Percentiles rank a stretch among this genome's conserved stretches.
phyloP scores from a whole-genome alignment of 345 rosid species.

The Lepidium africanum region DNA sequence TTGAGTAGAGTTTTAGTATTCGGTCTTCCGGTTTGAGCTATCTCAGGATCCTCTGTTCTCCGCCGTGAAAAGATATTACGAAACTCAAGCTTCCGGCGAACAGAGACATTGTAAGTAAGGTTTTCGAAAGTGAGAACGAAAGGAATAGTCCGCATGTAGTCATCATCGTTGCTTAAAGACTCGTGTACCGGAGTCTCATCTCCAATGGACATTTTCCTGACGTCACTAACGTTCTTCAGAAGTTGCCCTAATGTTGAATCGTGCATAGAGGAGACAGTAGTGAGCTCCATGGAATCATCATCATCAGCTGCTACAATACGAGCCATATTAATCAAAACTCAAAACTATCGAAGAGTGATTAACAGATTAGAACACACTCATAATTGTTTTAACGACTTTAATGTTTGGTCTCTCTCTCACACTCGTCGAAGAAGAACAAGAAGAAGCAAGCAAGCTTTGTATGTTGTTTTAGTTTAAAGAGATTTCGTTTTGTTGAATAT shows the following conservation, averaged over 20 bases:
- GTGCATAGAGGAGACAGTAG: constrained; percentile 7
- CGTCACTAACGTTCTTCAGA: constrained; percentile 68
- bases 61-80: constrained; percentile 31
- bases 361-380: not conserved
- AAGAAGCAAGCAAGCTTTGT: not conserved
- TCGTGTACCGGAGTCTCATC: constrained; percentile 73
- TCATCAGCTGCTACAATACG: constrained; percentile 29
- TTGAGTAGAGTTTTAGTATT: constrained; percentile 66
- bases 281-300: constrained; percentile 42
- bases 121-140: constrained; percentile 72
- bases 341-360: not conserved
- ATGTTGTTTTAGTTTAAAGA: not conserved
- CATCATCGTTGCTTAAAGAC: constrained; percentile 26
- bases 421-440: not conserved
- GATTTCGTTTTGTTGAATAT: not conserved
- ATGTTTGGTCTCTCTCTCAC: not conserved
- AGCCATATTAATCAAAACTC: constrained; percentile 2
- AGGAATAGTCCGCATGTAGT: constrained; percentile 39
- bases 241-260: constrained; percentile 65
- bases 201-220: constrained; percentile 49
- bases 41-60: constrained; percentile 27
- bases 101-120: constrained; percentile 66
- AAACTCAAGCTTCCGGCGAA: constrained; percentile 40
- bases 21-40: constrained; percentile 30
- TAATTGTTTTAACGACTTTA: not conserved